Evolutionary conservation across 2,329 filamentous ascomycete species (phyloP).

Genomic region (Curvularia sp.): DNA sequence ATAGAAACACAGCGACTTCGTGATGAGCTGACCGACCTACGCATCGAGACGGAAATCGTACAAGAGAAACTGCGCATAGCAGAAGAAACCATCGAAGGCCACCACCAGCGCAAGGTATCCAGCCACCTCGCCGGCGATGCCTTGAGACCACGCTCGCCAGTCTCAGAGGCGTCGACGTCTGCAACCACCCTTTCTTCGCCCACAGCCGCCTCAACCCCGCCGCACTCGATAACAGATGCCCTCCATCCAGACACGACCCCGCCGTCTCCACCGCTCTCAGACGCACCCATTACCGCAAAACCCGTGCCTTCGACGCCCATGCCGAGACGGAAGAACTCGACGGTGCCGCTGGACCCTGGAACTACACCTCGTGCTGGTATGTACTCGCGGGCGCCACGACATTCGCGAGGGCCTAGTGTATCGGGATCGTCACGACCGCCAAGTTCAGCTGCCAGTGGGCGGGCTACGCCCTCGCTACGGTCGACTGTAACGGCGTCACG

Average conservation of each 20-base stretch:
- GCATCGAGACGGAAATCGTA: slow-evolving; percentile 92
- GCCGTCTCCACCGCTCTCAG: slow-evolving; percentile 92
- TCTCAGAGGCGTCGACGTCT: slow-evolving; percentile 77
- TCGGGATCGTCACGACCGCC: slow-evolving; percentile 53
- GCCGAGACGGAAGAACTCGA: slow-evolving; percentile 53
- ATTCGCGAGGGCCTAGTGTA: slow-evolving; percentile 67
- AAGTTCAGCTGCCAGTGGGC: slow-evolving; percentile 42
- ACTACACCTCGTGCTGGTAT: slow-evolving; percentile 63
- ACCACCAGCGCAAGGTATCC: slow-evolving; percentile 60
- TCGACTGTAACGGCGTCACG: slow-evolving; percentile 45
- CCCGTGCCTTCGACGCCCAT: slow-evolving; percentile 51
- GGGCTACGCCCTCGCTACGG: slow-evolving; percentile 55
- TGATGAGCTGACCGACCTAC: slow-evolving; percentile 90
- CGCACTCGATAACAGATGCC: slow-evolving; percentile 69
- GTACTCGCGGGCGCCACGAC: slow-evolving; percentile 55
- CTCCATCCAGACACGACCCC: slow-evolving; percentile 77
- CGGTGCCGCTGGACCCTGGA: slow-evolving; percentile 60
- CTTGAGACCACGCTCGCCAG: slow-evolving; percentile 68
- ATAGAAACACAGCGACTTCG: slow-evolving; percentile 90
- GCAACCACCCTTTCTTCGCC: slow-evolving; percentile 87
- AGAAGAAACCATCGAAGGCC: slow-evolving; percentile 59
- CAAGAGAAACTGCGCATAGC: slow-evolving; percentile 89
- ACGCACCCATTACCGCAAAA: slow-evolving; percentile 70
- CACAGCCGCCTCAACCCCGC: slow-evolving; percentile 86
- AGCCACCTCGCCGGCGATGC: slow-evolving; percentile 59